A percentile compares a stretch with the other conserved stretches of the same genome.
These are phyloP conservation scores for Tolypocladium ophioglossoides DNA, from an alignment of 2,329 filamentous ascomycete species.

Conservation along the genomic window DNA sequence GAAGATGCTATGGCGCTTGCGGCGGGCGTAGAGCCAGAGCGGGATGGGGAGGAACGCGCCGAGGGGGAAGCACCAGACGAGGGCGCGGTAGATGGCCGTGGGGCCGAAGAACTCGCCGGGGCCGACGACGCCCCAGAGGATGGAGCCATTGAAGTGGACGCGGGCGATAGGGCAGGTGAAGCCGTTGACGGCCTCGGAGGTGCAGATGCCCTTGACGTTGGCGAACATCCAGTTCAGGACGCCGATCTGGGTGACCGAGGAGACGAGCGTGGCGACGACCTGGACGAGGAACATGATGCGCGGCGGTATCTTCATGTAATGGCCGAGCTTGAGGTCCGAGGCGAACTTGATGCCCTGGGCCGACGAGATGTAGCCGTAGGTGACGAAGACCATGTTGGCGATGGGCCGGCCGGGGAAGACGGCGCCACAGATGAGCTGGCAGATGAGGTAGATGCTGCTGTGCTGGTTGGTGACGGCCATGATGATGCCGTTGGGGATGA, in stretches of 20 bases:
- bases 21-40: constrained; percentile 60
- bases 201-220: constrained; percentile 69
- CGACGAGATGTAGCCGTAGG: constrained; percentile 81
- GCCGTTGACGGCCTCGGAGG: constrained; percentile 67
- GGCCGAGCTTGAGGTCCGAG: constrained; percentile 75
- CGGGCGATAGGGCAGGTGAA: constrained; percentile 82
- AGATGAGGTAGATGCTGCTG: constrained; percentile 76
- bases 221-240: constrained; percentile 87
- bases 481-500: constrained; percentile 84
- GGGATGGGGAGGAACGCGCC: constrained; percentile 65
- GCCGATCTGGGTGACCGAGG: constrained; percentile 69
- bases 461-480: constrained; percentile 91
- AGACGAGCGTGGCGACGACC: constrained; percentile 64
- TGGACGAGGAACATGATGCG: constrained; percentile 71
- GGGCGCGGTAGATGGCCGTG: constrained; percentile 59
- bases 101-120: constrained; percentile 73
- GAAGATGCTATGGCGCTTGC: constrained; percentile 49
- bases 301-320: constrained; percentile 81
- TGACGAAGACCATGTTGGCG: constrained; percentile 89
- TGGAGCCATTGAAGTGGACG: constrained; percentile 83
- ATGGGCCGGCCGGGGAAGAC: constrained; percentile 78
- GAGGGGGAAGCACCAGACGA: constrained; percentile 74
- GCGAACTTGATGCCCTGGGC: constrained; percentile 86
- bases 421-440: constrained; percentile 72
- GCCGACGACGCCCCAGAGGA: constrained; percentile 83